Evolutionary conservation across 1,284 basidiomycete species (phyloP), one percentile per base, ranked within the genome.

Genomic region (Tetrapyrgos nigripes): DNA sequence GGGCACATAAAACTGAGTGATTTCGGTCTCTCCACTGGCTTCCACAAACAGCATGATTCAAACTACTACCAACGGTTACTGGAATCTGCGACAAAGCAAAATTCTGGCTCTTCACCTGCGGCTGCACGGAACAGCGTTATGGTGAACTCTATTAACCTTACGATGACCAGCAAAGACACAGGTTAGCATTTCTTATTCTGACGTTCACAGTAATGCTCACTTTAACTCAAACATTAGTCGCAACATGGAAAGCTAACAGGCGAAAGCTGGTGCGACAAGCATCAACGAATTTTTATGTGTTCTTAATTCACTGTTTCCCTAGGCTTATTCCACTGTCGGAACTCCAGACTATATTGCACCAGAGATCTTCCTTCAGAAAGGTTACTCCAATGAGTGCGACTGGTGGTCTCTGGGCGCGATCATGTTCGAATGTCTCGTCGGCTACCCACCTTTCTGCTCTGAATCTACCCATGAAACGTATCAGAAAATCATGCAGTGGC

Each of bases 331-430:
- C 1, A 99, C 97, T n/a, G 97, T 99, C 61, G 97, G 97, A 44
- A 99, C 97, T 23, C 97, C 97, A 1, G 97, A 99, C 76, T 99
- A 99, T 75, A 99, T 99, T 67, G 96, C 97, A 2, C 97, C 97
- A 0, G 97, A 99, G 73, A 98, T 99, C 73, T 99, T 99, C 82
- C 76, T 94, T 64, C 94, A 97, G 74, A 92, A 96, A 72, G 97
- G 97, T 6, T 99, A 99, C 71, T 95, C 94, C 43, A 94, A 97
- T 70, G 96, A 97, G 75, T 97, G 96, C 70, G 96, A 98, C 73
- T 98, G 95, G 95, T 98, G 96, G 96, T 95, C 93, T 9, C 82
- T 96, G 23, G 94, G 97, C 3, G 94, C 96, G 5, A 99, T 99
- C 81, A 97, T 96, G 93, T 99, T 98, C 72, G 97, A 99, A 76